These are phyloP conservation scores for Pachysandra terminalis DNA, from an alignment of 164 flowering plant genomes.

Conservation along the genomic window DNA sequence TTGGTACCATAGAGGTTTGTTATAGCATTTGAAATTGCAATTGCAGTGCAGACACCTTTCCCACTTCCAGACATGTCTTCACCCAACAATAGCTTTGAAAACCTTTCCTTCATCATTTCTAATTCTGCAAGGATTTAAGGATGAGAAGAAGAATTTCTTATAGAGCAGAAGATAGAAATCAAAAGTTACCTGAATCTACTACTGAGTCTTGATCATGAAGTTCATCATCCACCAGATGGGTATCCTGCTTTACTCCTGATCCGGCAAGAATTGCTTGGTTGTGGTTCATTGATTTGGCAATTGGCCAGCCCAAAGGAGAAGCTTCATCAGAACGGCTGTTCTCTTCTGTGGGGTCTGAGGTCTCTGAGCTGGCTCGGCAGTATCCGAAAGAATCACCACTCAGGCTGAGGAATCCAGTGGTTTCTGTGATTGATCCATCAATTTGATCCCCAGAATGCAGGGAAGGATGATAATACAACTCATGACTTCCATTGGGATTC, in stretches of 20 bases:
- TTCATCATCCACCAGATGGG: slow-evolving; percentile 12
- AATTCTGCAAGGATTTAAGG: slow-evolving; percentile 28
- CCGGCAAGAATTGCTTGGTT: slow-evolving; percentile 25
- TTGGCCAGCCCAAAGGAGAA: slow-evolving; percentile 48
- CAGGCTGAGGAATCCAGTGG: slow-evolving; percentile 27
- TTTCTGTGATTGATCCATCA: slow-evolving; percentile 36
- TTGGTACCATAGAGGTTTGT: too few species aligned
- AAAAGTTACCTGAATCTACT: slow-evolving; percentile 41
- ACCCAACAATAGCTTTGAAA: slow-evolving; percentile 67
- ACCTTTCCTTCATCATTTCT: slow-evolving; percentile 65
- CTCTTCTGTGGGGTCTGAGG: slow-evolving; percentile 43
- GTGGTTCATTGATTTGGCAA: slow-evolving; percentile 23
- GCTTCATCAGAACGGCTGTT: slow-evolving; percentile 43
- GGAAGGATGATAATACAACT: slow-evolving; percentile 42
- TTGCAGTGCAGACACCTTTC: slow-evolving; percentile 69
- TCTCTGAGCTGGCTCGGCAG: slow-evolving; percentile 50
- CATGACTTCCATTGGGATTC: slow-evolving; percentile 34
- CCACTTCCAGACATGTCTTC: slow-evolving; percentile 87
- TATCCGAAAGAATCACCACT: slow-evolving; percentile 39
- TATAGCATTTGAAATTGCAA: slow-evolving; percentile 65
- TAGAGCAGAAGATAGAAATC: neutral
- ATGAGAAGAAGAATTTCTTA: neutral
- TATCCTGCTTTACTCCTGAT: slow-evolving; percentile 36
- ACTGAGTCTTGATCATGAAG: slow-evolving; percentile 23
- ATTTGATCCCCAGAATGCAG: slow-evolving; percentile 41